A percentile compares a stretch with the other conserved stretches of the same genome.
Conservation (phyloP, 2,329 filamentous ascomycete genomes). For the Penicillium verrucosum region DNA sequence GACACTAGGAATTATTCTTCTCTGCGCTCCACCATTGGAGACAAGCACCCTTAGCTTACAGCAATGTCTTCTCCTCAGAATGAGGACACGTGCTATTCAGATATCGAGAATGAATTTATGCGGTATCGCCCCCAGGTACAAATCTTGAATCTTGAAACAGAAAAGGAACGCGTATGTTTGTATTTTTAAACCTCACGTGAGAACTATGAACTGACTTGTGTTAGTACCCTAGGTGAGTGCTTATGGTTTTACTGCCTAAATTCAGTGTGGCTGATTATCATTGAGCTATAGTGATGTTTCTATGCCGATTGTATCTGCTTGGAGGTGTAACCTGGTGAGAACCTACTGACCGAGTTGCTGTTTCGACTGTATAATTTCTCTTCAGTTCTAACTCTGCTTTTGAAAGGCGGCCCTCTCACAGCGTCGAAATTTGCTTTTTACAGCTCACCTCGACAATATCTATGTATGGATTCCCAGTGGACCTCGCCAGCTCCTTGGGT, state of each 20-base stretch:
- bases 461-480: constrained; percentile 46
- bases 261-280: constrained; percentile 5
- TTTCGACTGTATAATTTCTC: not conserved
- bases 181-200: constrained; percentile 9
- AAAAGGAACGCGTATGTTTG: constrained; percentile 33
- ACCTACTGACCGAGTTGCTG: not conserved
- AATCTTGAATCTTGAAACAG: constrained; percentile 33
- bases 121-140: constrained; percentile 24
- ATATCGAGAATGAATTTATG: not conserved
- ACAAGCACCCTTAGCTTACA: constrained; percentile 9
- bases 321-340: constrained; percentile 46
- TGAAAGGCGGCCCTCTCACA: constrained; percentile 46
- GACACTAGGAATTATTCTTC: constrained; percentile 4
- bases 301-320: constrained; percentile 35
- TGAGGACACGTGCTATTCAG: not conserved
- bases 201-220: constrained; percentile 12
- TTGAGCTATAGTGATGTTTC: constrained; percentile 9
- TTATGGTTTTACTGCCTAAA: not conserved
- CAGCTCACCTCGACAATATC: constrained; percentile 41
- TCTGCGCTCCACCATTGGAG: not conserved
- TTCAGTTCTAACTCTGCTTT: constrained; percentile 3
- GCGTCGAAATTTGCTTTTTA: constrained; percentile 47
- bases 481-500: constrained; percentile 39
- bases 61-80: constrained; percentile 23
- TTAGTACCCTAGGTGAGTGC: constrained; percentile 28